Conservation (phyloP, 805 yeast genomes). For the Saturnispora sanitii region DNA sequence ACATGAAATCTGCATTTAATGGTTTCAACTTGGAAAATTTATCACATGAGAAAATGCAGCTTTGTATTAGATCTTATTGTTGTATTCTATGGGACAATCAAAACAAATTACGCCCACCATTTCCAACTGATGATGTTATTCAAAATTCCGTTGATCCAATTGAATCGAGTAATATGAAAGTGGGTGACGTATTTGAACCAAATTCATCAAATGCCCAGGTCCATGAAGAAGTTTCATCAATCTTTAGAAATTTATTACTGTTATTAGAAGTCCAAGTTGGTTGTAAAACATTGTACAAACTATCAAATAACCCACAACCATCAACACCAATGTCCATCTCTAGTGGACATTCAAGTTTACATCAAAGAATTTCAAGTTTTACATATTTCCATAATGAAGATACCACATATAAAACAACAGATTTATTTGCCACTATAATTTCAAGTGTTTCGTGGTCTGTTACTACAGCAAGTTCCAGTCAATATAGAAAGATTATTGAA, state of each 20-base stretch:
- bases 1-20: conserved; percentile 53
- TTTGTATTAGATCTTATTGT: conserved; percentile 64
- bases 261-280: conserved; percentile 56
- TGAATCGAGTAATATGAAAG: conserved; percentile 23
- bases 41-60: conserved; percentile 58
- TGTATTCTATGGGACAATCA: conserved; percentile 59
- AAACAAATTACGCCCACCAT: conserved; percentile 51
- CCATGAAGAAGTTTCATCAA: conserved; percentile 64
- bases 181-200: conserved; percentile 34
- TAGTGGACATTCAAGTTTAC: conserved; percentile 18
- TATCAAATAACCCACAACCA: conserved; percentile 8
- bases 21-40: conserved; percentile 50
- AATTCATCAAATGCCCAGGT: conserved; percentile 37
- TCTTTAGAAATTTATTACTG: conserved; percentile 44
- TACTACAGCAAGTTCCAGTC: conserved; percentile 20
- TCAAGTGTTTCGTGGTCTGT: conserved; percentile 69
- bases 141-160: conserved; percentile 26
- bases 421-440: conserved; percentile 58
- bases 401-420: conserved; percentile 32
- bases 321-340: conserved; percentile 17
- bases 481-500: conserved; percentile 61
- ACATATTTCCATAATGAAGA: conserved; percentile 27
- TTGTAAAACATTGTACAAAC: conserved; percentile 20
- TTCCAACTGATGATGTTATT: conserved; percentile 52
- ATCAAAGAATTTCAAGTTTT: conserved; percentile 32